Evolutionary conservation across 2,329 filamentous ascomycete species (phyloP).

Genomic region (Penicillium sp.): DNA sequence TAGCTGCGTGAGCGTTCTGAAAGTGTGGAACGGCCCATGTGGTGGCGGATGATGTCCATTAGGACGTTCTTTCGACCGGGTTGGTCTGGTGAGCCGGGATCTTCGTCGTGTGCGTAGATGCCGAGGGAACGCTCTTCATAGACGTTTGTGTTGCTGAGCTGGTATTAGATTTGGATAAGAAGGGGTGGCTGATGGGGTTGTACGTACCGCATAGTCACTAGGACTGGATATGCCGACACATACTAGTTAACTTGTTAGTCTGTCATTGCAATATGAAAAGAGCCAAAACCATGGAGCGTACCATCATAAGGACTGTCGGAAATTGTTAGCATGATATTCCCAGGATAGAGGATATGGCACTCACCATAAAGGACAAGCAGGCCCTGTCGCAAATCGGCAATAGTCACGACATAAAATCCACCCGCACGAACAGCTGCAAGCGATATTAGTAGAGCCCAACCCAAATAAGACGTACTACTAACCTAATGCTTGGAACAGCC

Average conservation of each 20-base stretch:
- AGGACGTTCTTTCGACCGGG: constrained; percentile 21
- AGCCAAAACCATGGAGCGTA: constrained; percentile 7
- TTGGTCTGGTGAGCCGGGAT: constrained; percentile 15
- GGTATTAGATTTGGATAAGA: constrained; percentile 1
- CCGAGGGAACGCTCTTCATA: constrained; percentile 67
- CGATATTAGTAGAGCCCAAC: neutral
- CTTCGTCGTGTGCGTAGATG: constrained; percentile 35
- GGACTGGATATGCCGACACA: constrained; percentile 35
- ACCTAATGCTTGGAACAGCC: constrained; percentile 60
- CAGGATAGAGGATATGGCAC: neutral
- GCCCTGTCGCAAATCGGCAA: constrained; percentile 50
- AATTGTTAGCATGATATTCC: constrained; percentile 6
- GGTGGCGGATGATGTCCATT: constrained; percentile 26
- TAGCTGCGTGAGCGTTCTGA: constrained; percentile 41
- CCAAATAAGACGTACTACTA: neutral
- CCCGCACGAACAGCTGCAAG: constrained; percentile 53
- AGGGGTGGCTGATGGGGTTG: neutral
- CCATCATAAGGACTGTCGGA: constrained; percentile 37
- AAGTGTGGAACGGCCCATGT: constrained; percentile 21
- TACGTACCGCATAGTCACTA: constrained; percentile 32
- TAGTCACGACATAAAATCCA: constrained; percentile 62
- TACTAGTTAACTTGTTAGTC: constrained; percentile 24
- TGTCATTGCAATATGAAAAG: neutral
- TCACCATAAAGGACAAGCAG: constrained; percentile 32
- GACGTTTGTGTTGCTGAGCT: constrained; percentile 59